Base-by-base conservation (phyloP, 805 yeast genomes). In the Saccharomycopsis selenospora region DNA sequence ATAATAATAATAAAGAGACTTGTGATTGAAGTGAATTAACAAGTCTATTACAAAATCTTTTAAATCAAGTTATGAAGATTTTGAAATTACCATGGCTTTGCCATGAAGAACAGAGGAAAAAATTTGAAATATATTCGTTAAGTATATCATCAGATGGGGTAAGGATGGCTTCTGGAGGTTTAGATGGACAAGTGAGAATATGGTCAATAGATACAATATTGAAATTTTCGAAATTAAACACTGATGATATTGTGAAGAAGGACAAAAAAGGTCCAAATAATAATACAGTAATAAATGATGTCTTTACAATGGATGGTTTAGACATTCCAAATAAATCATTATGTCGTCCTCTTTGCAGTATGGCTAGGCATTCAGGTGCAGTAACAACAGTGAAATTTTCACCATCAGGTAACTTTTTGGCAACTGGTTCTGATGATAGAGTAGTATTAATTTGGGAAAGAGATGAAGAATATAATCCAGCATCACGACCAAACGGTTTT, bases 301-400 rank as follows among this genome's bases (percentile, higher is more conserved):
- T 33, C 5, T 33, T 33, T 20, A 33, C n/a, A 6, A 33, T 33
- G 20, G 17, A 33, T 14, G 38, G 38, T 10, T 17, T 1, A 36
- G 51, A 6, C 46, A 53, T 48, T 53, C 58, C 57, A 11, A 71
- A 68, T 41, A 59, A 58, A 3, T 52, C 57, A 3, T 50, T 57
- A n/a, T 66, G 73, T 50, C 63, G 76, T 25, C 95, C 95, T 3
- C 65, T 90, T 14, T 87, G 95, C 50, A 82, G 93, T 24, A 87
- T 93, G 95, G 82, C 93, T 33, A 76, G 96, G 47, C 99, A 93
- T 61, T 88, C 93, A 20, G 99, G 99, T 44, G 96, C 96, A 1
- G 97, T 93, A 3, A 93, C 99, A 1, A 82, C 88, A 48, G 93
- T 93, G 22, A 75, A 90, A 57, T 93, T 93, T 62, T 85, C 95